Percentiles rank a stretch among this genome's conserved stretches.
Conservation (phyloP, 176 grass and related monocot genomes). For the Urochloa ruziziensis region DNA sequence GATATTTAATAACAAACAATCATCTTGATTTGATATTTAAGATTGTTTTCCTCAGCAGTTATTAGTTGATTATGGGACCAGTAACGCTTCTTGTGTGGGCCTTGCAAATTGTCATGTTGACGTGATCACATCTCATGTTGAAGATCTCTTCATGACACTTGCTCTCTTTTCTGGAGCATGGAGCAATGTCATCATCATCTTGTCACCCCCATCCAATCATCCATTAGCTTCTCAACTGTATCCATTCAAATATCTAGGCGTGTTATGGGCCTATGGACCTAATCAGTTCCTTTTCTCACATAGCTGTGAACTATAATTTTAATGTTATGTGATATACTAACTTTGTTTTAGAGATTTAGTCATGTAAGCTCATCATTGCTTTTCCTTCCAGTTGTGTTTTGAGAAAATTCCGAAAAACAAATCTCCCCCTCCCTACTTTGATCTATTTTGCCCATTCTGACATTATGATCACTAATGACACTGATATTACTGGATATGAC, state of each 20-base stretch:
- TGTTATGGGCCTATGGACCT: not conserved
- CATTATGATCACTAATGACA: not conserved
- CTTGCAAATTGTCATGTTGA: not conserved
- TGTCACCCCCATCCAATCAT: not conserved
- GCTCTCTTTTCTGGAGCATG: not conserved
- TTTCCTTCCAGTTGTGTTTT: not conserved
- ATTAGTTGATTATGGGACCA: not conserved
- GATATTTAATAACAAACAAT: not conserved
- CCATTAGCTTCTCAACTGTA: not conserved
- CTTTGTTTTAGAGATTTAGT: not conserved
- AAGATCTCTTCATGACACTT: slow-evolving; percentile 5
- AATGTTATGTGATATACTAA: not conserved
- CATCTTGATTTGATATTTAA: not conserved
- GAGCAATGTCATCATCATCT: not conserved
- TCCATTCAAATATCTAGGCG: not conserved
- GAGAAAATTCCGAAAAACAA: no score
- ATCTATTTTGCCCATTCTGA: not conserved
- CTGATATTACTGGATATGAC: not conserved
- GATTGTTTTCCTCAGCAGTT: not conserved
- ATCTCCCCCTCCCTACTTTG: not conserved
- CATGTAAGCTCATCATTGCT: not conserved
- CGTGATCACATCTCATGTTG: not conserved
- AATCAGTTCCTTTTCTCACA: not conserved
- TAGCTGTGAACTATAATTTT: not conserved
- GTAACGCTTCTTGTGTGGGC: not conserved